A percentile compares a stretch with the other conserved stretches of the same genome.
phyloP scores from a whole-genome alignment of 202 grass and related monocot species.

The Cymbopogon flexuosus region DNA sequence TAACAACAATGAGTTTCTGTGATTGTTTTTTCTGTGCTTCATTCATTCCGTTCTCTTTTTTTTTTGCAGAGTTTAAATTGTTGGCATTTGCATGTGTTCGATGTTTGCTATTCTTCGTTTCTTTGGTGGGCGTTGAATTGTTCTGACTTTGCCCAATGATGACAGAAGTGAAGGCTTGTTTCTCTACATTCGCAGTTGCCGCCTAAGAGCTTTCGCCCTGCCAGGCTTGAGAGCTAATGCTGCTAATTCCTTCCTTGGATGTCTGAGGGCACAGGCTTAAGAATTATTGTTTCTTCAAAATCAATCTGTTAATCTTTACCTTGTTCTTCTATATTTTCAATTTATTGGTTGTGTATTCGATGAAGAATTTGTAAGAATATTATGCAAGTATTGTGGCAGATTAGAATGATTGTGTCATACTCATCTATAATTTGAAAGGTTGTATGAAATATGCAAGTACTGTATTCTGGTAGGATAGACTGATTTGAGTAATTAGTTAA shows the following conservation, averaged over 20 bases:
- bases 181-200: constrained; percentile 51
- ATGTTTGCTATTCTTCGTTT: neutral
- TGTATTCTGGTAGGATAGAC: too few relatives aligned
- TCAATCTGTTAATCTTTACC: neutral
- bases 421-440: too few relatives aligned
- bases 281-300: too few relatives aligned
- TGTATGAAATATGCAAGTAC: too few relatives aligned
- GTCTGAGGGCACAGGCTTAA: constrained; percentile 16
- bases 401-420: too few relatives aligned
- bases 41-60: neutral
- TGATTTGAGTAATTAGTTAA: too few relatives aligned
- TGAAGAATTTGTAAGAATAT: too few relatives aligned
- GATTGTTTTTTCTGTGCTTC: neutral
- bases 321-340: too few relatives aligned
- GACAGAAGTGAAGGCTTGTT: constrained; percentile 46
- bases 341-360: too few relatives aligned
- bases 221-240: constrained; percentile 40
- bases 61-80: neutral
- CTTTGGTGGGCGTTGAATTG: neutral
- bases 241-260: constrained; percentile 48
- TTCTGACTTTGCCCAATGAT: neutral
- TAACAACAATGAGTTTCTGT: neutral
- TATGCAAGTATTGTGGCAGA: too few relatives aligned
- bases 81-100: neutral
- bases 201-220: constrained; percentile 43